Base-by-base conservation (phyloP, 176 grass and related monocot species). In the Oryza glaberrima region DNA sequence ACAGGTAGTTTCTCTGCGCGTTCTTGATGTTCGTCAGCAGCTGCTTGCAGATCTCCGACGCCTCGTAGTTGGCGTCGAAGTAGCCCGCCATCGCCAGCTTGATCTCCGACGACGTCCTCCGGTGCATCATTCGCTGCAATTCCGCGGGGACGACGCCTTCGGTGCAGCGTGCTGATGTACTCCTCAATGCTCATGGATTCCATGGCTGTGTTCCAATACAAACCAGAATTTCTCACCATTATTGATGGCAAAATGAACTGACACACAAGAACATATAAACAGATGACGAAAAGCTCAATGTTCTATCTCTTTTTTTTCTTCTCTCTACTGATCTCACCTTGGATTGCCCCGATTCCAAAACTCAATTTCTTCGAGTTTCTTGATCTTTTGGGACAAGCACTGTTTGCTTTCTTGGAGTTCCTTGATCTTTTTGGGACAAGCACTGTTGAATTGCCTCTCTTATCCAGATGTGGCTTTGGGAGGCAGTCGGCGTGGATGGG, bases 1-100 rank as follows among this genome's bases (percentile, higher is more conserved):
- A 86, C 64, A 41, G 67, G 82, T 82, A 88, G 78, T 75, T 85
- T 36, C 58, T 88, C 34, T 65, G 73, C 40, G 67, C 51, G 56
- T 72, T 82, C 73, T 65, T 82, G 78, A 92, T 78, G 73, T 68
- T 88, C 79, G 3, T 49, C 22, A 88, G 79, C 11, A 92, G 86
- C 66, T 88, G 73, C 49, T 30, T 30, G 63, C 82, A 92, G 26
- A 92, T 88, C 61, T 85, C 82, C 7, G 78, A 82, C 25, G 82
- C 86, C 36, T 91, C 82, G 2, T 56, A 68, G 63, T 82, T 91
- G 72, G 86, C 73, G 58, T 91, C 82, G 48, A 88, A 88, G 82
- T 91, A 91, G 6, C 46, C 64, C 3, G 47, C 40, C 72, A 91
- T 48, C 1, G 78, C 78, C 17, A 67, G 58, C 38, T 88, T 19